A percentile compares a stretch with the other conserved stretches of the same genome.
Evolutionary conservation across 371 early-diverging fungal species (phyloP).

Genomic region (Mucor racemosus): DNA sequence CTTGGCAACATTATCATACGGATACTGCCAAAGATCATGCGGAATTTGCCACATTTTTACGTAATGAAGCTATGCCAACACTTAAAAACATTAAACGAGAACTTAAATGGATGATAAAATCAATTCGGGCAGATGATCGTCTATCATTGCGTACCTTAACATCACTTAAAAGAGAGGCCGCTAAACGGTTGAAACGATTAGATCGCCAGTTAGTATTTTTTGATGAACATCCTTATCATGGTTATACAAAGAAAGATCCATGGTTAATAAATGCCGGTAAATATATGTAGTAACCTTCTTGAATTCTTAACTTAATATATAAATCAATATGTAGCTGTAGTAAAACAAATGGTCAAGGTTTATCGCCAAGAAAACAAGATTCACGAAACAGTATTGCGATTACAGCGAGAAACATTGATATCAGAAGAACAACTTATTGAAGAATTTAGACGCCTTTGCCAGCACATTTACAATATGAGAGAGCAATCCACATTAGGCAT

Average conservation of each 20-base stretch:
- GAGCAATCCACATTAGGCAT: conserved; percentile 30
- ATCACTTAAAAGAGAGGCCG: conserved; percentile 35
- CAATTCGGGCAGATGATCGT: conserved; percentile 42
- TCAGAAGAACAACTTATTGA: conserved; percentile 42
- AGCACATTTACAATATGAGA: conserved; percentile 32
- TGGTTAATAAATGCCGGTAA: conserved; percentile 52
- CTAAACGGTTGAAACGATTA: conserved; percentile 27
- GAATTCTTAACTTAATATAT: background rate
- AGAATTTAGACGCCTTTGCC: conserved; percentile 36
- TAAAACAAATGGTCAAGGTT: conserved; percentile 46
- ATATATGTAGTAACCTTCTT: background rate
- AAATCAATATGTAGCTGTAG: conserved; percentile 30
- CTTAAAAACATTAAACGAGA: conserved; percentile 43
- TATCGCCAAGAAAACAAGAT: conserved; percentile 50
- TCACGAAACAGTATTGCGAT: conserved; percentile 48
- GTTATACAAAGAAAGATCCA: conserved; percentile 38
- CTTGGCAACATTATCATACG: conserved; percentile 39
- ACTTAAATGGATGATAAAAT: conserved; percentile 43
- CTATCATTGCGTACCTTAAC: conserved; percentile 34
- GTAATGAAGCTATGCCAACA: conserved; percentile 35
- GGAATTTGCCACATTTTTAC: conserved; percentile 33
- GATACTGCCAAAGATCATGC: conserved; percentile 35
- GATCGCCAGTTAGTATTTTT: conserved; percentile 42
- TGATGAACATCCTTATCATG: conserved; percentile 45
- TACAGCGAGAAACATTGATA: conserved; percentile 40